Conservation (phyloP, 495 filamentous ascomycete genomes). For the Penicillium nucicola region DNA sequence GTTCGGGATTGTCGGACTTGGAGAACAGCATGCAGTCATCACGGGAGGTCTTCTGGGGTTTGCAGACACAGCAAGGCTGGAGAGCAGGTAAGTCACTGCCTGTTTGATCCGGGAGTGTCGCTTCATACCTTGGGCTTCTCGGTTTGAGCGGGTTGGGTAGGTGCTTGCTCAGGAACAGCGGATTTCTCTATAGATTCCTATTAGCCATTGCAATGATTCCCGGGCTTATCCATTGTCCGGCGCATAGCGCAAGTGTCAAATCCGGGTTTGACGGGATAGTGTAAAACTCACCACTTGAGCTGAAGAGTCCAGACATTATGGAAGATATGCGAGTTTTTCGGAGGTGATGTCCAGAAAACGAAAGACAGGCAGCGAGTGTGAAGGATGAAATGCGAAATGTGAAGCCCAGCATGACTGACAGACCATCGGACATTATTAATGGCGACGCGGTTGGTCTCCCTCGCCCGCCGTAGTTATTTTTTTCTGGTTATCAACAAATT, state of each 20-base stretch:
- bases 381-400: background rate
- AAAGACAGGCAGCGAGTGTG: background rate
- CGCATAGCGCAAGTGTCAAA: slow-evolving; percentile 11
- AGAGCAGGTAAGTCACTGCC: background rate
- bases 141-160: slow-evolving; percentile 33
- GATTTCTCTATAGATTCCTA: slow-evolving; percentile 18
- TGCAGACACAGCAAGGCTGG: slow-evolving; percentile 97
- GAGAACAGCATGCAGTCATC: slow-evolving; percentile 99
- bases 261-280: background rate
- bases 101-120: slow-evolving; percentile 1
- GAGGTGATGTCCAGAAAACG: background rate
- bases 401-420: slow-evolving; percentile 3
- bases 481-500: slow-evolving; percentile 21
- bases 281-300: slow-evolving; percentile 34
- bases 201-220: slow-evolving; percentile 1
- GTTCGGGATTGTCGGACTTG: slow-evolving; percentile 64
- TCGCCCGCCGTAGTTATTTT: slow-evolving; percentile 18
- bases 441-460: slow-evolving; percentile 19
- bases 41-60: slow-evolving; percentile 83
- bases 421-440: slow-evolving; percentile 31
- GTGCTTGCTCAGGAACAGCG: slow-evolving; percentile 19
- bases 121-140: slow-evolving; percentile 55
- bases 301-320: slow-evolving; percentile 43
- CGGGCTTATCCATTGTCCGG: slow-evolving; percentile 1
- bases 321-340: background rate